phyloP scores from a whole-genome alignment of 768 basidiomycete genomes.

The Trametes cinnabarina region DNA sequence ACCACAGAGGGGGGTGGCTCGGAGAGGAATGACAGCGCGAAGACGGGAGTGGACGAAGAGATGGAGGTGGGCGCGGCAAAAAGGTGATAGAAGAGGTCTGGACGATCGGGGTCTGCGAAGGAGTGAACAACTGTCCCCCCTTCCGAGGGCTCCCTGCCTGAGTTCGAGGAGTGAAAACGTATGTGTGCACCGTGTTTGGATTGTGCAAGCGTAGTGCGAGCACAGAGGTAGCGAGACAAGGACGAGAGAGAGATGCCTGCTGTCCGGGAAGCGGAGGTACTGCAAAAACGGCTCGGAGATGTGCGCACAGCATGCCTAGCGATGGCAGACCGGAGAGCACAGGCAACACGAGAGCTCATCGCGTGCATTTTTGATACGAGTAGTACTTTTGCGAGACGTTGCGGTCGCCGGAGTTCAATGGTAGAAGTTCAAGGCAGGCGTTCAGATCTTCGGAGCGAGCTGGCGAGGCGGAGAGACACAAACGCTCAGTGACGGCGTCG shows the following conservation, averaged over 20 bases:
- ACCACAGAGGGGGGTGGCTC: constrained; percentile 42
- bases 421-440: too few species aligned
- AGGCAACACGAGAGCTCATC: background rate
- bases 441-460: too few species aligned
- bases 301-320: background rate
- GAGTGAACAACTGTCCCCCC: constrained; percentile 9
- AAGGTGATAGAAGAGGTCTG: constrained; percentile 71
- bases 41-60: constrained; percentile 46
- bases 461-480: too few species aligned
- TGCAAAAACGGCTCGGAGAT: background rate
- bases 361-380: background rate
- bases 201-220: background rate
- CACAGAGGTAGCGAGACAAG: background rate
- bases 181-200: background rate
- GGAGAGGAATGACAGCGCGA: constrained; percentile 64
- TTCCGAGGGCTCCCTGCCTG: background rate
- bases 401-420: too few species aligned
- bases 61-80: constrained; percentile 50
- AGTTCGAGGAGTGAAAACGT: background rate
- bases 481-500: too few species aligned
- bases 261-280: background rate
- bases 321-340: background rate
- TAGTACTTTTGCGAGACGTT: too few species aligned
- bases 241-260: background rate
- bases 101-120: constrained; percentile 54